Percentiles rank a stretch among this genome's conserved stretches.
Conservation (phyloP, 208 protist species). For the Leishmania tarentolae region DNA sequence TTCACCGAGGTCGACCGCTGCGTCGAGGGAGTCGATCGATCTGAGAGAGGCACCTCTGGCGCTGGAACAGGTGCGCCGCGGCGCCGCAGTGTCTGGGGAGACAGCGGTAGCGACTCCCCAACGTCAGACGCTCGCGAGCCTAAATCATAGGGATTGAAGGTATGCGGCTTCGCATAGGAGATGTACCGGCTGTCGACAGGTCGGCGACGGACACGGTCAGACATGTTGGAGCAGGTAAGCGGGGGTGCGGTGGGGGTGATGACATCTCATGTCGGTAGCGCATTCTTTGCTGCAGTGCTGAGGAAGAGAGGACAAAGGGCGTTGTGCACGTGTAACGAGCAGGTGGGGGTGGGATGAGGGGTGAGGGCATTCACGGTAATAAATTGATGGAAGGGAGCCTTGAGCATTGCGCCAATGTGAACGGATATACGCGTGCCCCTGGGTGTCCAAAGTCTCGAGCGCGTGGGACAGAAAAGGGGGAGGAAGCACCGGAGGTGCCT, state of each 20-base stretch:
- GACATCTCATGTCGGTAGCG: neutral
- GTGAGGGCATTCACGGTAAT: neutral
- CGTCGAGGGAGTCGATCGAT: conserved; percentile 10
- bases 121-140: neutral
- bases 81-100: conserved; percentile 19
- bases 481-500: neutral
- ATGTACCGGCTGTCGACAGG: neutral
- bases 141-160: conserved; percentile 18
- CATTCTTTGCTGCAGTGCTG: neutral
- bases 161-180: neutral
- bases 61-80: conserved; percentile 22
- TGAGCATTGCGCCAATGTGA: neutral
- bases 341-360: neutral
- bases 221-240: neutral
- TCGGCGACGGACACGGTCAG: neutral
- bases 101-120: neutral
- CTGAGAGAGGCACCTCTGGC: conserved; percentile 12
- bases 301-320: neutral
- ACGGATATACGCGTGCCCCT: neutral
- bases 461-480: neutral
- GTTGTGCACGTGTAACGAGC: neutral
- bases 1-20: conserved; percentile 5
- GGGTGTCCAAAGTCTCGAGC: neutral
- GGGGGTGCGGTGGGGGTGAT: neutral
- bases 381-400: neutral